Evolutionary conservation across 106 monocot species (phyloP), one percentile per base, ranked within the genome.

Genomic region (Xerophyta viscosa): DNA sequence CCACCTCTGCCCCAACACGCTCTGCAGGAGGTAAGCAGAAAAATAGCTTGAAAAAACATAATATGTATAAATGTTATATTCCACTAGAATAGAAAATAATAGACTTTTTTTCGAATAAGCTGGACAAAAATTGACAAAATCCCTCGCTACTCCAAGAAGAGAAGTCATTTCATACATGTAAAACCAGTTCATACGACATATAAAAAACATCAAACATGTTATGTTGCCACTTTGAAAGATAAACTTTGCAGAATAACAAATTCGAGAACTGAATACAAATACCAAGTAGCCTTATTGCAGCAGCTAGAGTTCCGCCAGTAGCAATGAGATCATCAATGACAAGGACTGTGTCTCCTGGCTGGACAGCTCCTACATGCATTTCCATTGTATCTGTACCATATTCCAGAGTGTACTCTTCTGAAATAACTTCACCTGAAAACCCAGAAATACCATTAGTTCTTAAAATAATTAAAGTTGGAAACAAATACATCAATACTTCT

Each of bases 351-450:
- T 79, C 79, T 58, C 72, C 75, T 29, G 60, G 55, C 36, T 79
- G 64, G 31, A 84, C 75, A 63, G 84, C 75, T 53, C 75, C 84
- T 25, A 84, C 84, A 75, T 84, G 84, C 79, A 84, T 84, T 43
- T 84, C 84, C 31, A 84, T 79, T 60, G 8, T 42, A 56, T 84
- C 84, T 43, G 75, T 76, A 48, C 84, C 84, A 58, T 79, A 84
- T 76, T 84, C 84, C 25, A 84, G 51, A 21, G 84, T 61, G 46
- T 84, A 84, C 37, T 84, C 84, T 66, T 84, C 84, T 6, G 75
- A 79, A 61, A 84, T 78, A 20, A 84, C 84, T 61, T 79, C 68
- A 64, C 84, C 84, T 84, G 41, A 50, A 43, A 24, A 15, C 25
- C 20, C 29, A 37, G 22, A 65, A 23, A 11, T n/a, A 39, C 13